These are phyloP conservation scores for Klebsormidium nitens DNA, from an alignment of 139 green algal genomes.

Conservation along the genomic window DNA sequence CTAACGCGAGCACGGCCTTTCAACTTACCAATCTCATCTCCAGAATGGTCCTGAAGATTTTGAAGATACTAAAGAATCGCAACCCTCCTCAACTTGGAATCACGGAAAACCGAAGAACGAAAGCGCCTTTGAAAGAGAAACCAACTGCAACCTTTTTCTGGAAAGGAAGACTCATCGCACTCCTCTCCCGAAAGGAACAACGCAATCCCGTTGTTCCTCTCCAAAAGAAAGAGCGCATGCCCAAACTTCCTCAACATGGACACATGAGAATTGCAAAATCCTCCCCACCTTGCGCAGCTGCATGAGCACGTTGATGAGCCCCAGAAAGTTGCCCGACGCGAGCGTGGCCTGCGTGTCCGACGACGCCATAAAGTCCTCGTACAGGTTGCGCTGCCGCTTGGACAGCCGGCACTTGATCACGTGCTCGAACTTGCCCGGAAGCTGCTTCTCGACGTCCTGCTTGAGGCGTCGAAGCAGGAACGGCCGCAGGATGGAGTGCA, in stretches of 20 bases:
- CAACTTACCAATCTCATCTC: no score
- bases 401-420: constrained; percentile 74
- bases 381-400: constrained; percentile 57
- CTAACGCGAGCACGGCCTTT: no score
- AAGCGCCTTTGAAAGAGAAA: no score
- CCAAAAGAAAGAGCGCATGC: no score
- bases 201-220: no score
- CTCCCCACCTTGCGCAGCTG: constrained; percentile 84
- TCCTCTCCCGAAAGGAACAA: no score
- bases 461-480: constrained; percentile 91
- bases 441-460: constrained; percentile 91
- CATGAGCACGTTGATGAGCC: constrained; percentile 97
- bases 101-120: no score
- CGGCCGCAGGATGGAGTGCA: constrained; percentile 89
- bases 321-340: constrained; percentile 77
- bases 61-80: no score
- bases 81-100: no score
- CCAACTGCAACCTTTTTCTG: no score
- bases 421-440: constrained; percentile 94
- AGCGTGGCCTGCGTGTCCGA: constrained; percentile 64
- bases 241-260: background rate
- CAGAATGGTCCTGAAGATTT: no score
- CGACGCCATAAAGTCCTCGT: constrained; percentile 94
- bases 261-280: background rate
- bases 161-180: no score